Base-by-base conservation (phyloP, 805 yeast genomes). In the Myxozyma melibiosi region DNA sequence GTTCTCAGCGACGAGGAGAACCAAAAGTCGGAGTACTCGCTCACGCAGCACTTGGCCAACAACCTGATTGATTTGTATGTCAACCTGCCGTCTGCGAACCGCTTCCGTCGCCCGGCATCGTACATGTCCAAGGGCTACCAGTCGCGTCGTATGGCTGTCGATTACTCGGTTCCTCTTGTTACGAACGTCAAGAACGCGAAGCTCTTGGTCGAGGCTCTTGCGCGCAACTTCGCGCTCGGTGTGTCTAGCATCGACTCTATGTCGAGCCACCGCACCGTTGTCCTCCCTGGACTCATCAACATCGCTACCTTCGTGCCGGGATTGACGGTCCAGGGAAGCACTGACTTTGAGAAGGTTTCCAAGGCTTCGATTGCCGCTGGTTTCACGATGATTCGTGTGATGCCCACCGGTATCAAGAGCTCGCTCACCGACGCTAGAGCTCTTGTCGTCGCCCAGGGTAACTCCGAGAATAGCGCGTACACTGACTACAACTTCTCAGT, bases 121-220 rank as follows among this genome's bases (percentile, higher is more conserved):
- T 94, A 94, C 77, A 90, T 94, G 80, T 89, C 97, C 28, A 90
- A 88, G 78, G 99, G 99, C 73, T 94, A 94, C 81, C 85, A 83
- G 74, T 89, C 98, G 44, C 95, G 99, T 81, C 94, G 99, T 80
- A 88, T 94, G 98, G 99, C 99, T 66, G 97, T 94, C 65, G 99
- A 94, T 76, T 95, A 88, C 73, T 91, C 97, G 51, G 90, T 94
- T 71, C 99, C 99, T 50, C 80, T 94, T 73, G 96, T 94, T 49
- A 94, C 99, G 64, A 94, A 94, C 71, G 98, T 94, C 66, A 94
- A 94, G 77, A 86, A 91, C 79, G 99, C 99, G 62, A 94, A 94
- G 76, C 79, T 94, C 65, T 80, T 94, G 74, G 85, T 94, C 65
- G 98, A 94, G 77, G 98, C 99, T n/a, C 74, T 90, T 64, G 80